A percentile compares a stretch with the other conserved stretches of the same genome.
phyloP scores from a whole-genome alignment of 176 grass and related monocot species.

The Triticum dicoccoides region DNA sequence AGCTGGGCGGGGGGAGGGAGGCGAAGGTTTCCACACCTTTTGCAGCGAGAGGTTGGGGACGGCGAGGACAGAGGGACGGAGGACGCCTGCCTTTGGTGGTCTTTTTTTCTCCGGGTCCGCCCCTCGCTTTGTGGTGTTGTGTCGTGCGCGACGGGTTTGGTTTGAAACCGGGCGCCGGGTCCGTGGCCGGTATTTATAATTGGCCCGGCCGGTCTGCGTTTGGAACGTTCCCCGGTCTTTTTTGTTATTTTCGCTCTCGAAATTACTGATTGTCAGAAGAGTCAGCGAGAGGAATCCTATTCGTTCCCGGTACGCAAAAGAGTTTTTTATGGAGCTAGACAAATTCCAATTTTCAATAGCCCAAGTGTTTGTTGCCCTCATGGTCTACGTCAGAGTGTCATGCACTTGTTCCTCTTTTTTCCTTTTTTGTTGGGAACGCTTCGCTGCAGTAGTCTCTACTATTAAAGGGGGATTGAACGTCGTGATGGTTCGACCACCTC shows the following conservation, averaged over 20 bases:
- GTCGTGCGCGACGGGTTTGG: conserved; percentile 22
- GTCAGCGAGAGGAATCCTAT: not conserved
- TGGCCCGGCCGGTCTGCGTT: not conserved
- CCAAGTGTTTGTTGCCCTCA: no score
- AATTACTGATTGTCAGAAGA: not conserved
- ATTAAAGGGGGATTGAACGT: no score
- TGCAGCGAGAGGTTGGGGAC: conserved; percentile 30
- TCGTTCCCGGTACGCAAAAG: not conserved
- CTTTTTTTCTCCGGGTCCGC: not conserved
- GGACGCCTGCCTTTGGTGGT: not conserved
- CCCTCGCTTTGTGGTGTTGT: conserved; percentile 11
- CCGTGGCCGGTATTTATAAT: conserved; percentile 24
- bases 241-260: not conserved
- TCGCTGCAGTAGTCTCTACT: no score
- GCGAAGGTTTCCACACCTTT: conserved; percentile 18
- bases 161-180: not conserved
- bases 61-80: conserved; percentile 2
- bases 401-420: no score
- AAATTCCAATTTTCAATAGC: no score
- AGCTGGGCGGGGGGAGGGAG: not conserved
- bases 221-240: not conserved
- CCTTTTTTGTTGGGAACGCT: no score
- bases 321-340: not conserved
- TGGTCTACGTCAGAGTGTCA: no score
- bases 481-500: no score